Percentiles rank a stretch among this genome's conserved stretches.
These are phyloP conservation scores for Nothomitra cinnamomea DNA, from an alignment of 2,329 filamentous ascomycete species.

Conservation along the genomic window DNA sequence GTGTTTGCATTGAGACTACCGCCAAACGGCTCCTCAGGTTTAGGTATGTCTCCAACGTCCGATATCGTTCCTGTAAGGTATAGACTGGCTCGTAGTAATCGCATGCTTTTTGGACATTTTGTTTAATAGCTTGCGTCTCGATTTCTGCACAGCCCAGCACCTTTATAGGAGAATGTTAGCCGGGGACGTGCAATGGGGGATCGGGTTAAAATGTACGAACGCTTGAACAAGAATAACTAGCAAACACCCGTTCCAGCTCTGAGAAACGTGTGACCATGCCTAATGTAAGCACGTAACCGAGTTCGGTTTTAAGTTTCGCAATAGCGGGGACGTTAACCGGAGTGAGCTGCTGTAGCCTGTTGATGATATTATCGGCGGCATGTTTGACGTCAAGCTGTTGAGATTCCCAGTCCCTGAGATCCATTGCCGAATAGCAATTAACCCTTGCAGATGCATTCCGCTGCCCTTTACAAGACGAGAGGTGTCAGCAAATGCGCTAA, in stretches of 20 bases:
- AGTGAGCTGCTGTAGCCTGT: neutral
- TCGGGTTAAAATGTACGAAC: neutral
- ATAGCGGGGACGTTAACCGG: neutral
- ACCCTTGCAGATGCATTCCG: neutral
- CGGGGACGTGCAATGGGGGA: neutral
- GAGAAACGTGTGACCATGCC: neutral
- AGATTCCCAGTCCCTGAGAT: neutral
- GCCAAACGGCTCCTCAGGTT: neutral
- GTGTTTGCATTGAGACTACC: neutral
- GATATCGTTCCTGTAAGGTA: neutral
- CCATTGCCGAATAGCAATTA: neutral
- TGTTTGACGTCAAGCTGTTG: neutral
- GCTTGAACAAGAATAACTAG: neutral
- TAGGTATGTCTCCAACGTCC: neutral
- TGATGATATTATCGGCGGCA: neutral
- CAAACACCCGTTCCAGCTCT: neutral
- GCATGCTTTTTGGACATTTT: neutral
- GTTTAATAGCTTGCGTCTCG: neutral
- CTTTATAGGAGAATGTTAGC: neutral
- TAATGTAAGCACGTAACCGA: neutral
- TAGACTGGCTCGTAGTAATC: constrained; percentile 1
- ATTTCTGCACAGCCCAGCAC: neutral
- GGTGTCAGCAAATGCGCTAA: neutral
- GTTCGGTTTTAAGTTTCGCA: neutral
- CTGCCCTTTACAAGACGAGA: neutral